Percentiles rank a stretch among this genome's conserved stretches.
Evolutionary conservation across 176 grass and related monocot genomes (phyloP).

Genomic region (Olyra latifolia): DNA sequence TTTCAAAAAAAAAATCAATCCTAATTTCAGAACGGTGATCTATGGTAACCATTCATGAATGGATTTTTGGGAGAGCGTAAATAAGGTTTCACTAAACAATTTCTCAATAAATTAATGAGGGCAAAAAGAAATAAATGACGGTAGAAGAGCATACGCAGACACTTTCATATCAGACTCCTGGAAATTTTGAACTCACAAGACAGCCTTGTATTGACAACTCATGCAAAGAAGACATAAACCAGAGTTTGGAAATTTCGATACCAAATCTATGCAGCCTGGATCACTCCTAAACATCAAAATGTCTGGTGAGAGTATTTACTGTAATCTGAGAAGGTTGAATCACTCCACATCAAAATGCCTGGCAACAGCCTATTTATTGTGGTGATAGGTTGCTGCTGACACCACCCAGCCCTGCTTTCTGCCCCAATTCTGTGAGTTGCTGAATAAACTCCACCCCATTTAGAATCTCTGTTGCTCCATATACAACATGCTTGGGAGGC

Average conservation of each 20-base stretch:
- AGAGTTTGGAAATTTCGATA: conserved; percentile 32
- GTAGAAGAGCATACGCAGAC: conserved; percentile 34
- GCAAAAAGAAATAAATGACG: conserved; percentile 1
- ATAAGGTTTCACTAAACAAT: conserved; percentile 23
- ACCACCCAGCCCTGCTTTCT: conserved; percentile 78
- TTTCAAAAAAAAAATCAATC: neutral
- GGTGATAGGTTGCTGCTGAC: conserved; percentile 41
- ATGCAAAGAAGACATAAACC: conserved; percentile 21
- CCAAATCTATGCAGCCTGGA: conserved; percentile 29
- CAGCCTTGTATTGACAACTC: conserved; percentile 37
- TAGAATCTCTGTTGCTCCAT: conserved; percentile 88
- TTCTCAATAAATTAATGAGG: neutral
- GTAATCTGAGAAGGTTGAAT: conserved; percentile 24
- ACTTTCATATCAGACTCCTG: conserved; percentile 20
- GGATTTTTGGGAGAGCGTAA: conserved; percentile 14
- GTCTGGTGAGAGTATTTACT: conserved; percentile 37
- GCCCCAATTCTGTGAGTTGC: conserved; percentile 80
- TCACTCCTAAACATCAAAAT: conserved; percentile 36
- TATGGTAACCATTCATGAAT: conserved; percentile 17
- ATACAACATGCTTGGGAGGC: conserved; percentile 84
- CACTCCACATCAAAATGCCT: conserved; percentile 21
- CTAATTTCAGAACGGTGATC: neutral
- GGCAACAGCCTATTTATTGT: conserved; percentile 49
- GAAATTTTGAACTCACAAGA: conserved; percentile 23
- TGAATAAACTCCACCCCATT: conserved; percentile 87